Evolutionary conservation across 768 basidiomycete species (phyloP).

Genomic region (Erythrobasidium yunnanense): DNA sequence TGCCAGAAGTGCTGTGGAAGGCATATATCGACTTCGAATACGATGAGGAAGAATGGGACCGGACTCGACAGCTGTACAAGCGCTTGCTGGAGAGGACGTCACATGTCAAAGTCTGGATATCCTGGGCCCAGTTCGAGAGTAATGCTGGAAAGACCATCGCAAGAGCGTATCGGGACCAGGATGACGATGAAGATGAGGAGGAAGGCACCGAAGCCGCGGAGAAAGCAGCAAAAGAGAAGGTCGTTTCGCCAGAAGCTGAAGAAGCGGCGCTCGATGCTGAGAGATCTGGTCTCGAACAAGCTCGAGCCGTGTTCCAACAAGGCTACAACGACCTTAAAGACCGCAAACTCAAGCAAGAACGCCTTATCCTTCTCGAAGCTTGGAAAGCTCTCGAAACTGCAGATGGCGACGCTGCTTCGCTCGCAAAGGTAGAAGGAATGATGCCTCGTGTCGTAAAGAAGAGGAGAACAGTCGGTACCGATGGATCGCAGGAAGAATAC

Average conservation of each 20-base stretch:
- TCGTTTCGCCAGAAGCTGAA: constrained; percentile 29
- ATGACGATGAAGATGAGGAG: constrained; percentile 49
- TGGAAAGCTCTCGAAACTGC: constrained; percentile 90
- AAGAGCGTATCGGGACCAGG: constrained; percentile 48
- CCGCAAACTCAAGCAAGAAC: constrained; percentile 79
- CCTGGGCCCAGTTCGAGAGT: constrained; percentile 84
- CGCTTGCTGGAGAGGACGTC: constrained; percentile 71
- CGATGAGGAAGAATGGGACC: constrained; percentile 80
- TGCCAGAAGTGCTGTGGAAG: constrained; percentile 91
- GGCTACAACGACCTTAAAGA: constrained; percentile 77
- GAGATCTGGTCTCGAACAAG: constrained; percentile 43
- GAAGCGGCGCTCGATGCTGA: constrained; percentile 36
- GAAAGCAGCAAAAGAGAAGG: constrained; percentile 16
- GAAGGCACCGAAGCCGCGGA: constrained; percentile 39
- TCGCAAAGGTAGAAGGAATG: constrained; percentile 75
- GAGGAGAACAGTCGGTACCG: constrained; percentile 21
- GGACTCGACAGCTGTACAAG: constrained; percentile 75
- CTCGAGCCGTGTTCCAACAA: constrained; percentile 69
- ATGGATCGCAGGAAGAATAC: constrained; percentile 30
- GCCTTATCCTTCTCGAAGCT: constrained; percentile 77
- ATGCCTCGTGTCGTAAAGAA: constrained; percentile 52
- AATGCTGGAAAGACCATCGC: constrained; percentile 36
- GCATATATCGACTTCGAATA: constrained; percentile 95
- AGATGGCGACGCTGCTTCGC: constrained; percentile 60
- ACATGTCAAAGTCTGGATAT: constrained; percentile 95